Base-by-base conservation (phyloP, 768 basidiomycete genomes). In the Tylopilus sp. region DNA sequence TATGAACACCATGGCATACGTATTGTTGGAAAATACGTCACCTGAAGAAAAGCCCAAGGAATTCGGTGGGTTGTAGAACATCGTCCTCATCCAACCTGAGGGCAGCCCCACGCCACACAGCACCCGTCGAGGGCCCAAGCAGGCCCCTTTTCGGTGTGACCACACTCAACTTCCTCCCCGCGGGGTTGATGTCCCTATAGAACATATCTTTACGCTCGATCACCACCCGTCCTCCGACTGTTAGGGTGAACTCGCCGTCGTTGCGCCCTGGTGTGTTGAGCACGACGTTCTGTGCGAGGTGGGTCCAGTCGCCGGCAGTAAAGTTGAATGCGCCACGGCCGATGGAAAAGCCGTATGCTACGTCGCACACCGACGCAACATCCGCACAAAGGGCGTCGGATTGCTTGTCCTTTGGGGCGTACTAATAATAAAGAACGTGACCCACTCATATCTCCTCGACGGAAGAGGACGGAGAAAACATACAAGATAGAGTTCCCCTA, bases 401-500 rank as follows among this genome's bases (percentile, higher is more conserved):
- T 64, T 91, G 89, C 57, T 79, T 80, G 41, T 81, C 78, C 61
- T 85, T 88, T 0, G 86, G 82, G 4, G 85, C 89, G 57, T 91
- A 91, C 89, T 90, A 20, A 39, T 6, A 4, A 26, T 44, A 21
- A 25, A 31, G 3, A 8, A 28, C n/a, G 12, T 22, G 7, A 40
- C 35, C 11, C 6, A 10, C n/a, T n/a, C 17, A 22, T 17, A 4
- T 31, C 22, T 9, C 10, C 5, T 20, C 25, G 39, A 26, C 26
- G 26, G 26, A 26, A 26, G 8, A 26, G 26, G 39, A 22, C 38
- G 35, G 13, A 10, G 1, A 18, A n/a, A n/a, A 74, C 81, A 50
- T 59, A 88, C 86, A 52, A 88, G 72, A 60, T 91, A 91, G 23
- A 90, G 69, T 61, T 94, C 92, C 4, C 91, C 91, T 0, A 66